These are phyloP conservation scores for Ceratopteris richardii DNA, from an alignment of 75 land plant species.

Conservation along the genomic window DNA sequence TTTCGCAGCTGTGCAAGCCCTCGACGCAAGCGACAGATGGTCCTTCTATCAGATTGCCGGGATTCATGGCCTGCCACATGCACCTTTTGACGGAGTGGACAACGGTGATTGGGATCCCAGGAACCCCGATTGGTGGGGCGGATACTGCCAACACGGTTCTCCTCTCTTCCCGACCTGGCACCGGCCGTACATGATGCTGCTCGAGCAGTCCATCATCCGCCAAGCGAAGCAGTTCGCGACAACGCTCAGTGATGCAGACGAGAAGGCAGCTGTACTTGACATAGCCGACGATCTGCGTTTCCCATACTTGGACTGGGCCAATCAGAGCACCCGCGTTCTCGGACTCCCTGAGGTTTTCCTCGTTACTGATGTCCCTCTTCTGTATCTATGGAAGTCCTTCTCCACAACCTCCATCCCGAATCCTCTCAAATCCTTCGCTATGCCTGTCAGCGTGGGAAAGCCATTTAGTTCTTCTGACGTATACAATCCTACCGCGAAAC, in stretches of 20 bases:
- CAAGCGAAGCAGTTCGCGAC: neutral
- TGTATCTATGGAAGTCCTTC: constrained; percentile 4
- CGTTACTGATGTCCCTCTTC: neutral
- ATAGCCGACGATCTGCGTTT: neutral
- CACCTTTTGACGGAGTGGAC: neutral
- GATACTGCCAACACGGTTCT: constrained; percentile 1
- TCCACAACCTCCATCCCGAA: neutral
- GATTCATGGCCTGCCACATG: constrained; percentile 1
- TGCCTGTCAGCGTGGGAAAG: neutral
- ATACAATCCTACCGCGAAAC: constrained; percentile 1
- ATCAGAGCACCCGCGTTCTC: neutral
- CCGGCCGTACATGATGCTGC: neutral
- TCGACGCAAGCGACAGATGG: neutral
- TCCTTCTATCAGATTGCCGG: constrained; percentile 2
- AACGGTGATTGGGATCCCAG: too few relatives aligned
- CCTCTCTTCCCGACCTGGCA: constrained; percentile 5
- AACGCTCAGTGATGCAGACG: neutral
- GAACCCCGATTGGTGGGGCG: neutral
- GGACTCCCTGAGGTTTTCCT: constrained; percentile 4
- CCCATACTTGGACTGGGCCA: constrained; percentile 9
- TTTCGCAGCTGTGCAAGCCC: neutral
- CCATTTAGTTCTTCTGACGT: constrained; percentile 1
- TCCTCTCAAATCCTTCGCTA: neutral
- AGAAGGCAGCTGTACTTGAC: constrained; percentile 2
- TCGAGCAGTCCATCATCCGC: constrained; percentile 5